Evolutionary conservation across 306 rosid species (phyloP).

Genomic region (Medicago lupulina): DNA sequence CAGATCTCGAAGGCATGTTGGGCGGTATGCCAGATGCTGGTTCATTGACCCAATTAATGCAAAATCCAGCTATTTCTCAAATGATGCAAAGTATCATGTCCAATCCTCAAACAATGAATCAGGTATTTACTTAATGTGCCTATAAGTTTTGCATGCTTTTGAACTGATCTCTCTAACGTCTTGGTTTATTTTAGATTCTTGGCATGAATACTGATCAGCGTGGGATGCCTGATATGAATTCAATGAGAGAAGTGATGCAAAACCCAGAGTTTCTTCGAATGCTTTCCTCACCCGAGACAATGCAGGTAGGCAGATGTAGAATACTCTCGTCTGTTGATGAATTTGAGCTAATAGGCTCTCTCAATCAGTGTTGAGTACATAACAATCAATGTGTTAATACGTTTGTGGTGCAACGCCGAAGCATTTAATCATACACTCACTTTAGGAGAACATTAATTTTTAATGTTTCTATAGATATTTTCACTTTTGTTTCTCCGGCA

Average conservation of each 20-base stretch:
- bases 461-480: background rate
- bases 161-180: constrained; percentile 37
- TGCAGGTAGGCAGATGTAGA: constrained; percentile 67
- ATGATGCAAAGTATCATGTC: constrained; percentile 88
- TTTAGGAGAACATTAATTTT: constrained; percentile 23
- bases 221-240: constrained; percentile 69
- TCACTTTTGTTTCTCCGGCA: constrained; percentile 9
- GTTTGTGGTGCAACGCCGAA: constrained; percentile 27
- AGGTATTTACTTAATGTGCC: constrained; percentile 52
- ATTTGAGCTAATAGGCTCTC: constrained; percentile 22
- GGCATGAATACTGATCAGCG: constrained; percentile 70
- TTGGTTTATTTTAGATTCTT: constrained; percentile 56
- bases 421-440: constrained; percentile 7
- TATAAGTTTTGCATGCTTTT: constrained; percentile 34
- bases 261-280: constrained; percentile 80
- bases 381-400: background rate
- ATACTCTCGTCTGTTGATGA: constrained; percentile 33
- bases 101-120: constrained; percentile 78
- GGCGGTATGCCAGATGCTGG: constrained; percentile 70
- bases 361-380: constrained; percentile 13
- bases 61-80: constrained; percentile 86
- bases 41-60: constrained; percentile 70
- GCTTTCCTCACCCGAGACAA: constrained; percentile 82
- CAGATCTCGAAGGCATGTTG: constrained; percentile 66
- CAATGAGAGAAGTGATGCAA: constrained; percentile 89